These are phyloP conservation scores for Hondaea fermentalgiana DNA, from an alignment of 108 stramenopile genomes.

Conservation along the genomic window DNA sequence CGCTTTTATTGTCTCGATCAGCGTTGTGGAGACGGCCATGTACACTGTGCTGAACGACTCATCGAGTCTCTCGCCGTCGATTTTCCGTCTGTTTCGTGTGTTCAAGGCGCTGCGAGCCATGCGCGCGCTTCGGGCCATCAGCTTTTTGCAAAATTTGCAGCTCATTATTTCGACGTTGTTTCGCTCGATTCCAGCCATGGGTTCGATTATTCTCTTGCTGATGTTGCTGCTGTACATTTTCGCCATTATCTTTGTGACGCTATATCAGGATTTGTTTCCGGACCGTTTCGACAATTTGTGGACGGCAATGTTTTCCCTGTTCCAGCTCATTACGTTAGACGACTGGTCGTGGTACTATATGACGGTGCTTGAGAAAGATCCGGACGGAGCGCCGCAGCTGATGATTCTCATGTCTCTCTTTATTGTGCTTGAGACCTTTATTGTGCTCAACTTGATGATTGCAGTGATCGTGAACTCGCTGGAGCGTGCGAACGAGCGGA, in stretches of 20 bases:
- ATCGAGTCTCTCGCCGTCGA: constrained; percentile 5
- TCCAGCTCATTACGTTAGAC: constrained; percentile 7
- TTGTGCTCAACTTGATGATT: neutral
- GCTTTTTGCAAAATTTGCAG: neutral
- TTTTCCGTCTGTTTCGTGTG: neutral
- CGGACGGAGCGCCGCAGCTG: neutral
- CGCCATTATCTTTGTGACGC: constrained; percentile 15
- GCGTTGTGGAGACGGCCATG: neutral
- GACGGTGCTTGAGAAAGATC: neutral
- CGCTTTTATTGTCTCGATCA: neutral
- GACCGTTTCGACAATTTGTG: neutral
- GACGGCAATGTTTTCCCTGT: neutral
- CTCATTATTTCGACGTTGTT: neutral
- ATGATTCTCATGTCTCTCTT: constrained; percentile 6
- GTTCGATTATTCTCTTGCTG: neutral
- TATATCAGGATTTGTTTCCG: neutral
- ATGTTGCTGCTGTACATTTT: constrained; percentile 16
- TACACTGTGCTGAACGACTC: neutral
- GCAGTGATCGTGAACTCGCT: neutral
- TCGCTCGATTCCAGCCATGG: constrained; percentile 6
- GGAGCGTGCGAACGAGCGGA: neutral
- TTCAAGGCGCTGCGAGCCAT: constrained; percentile 12
- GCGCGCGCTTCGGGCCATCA: constrained; percentile 14
- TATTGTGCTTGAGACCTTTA: constrained; percentile 8
- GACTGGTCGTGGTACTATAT: neutral